Evolutionary conservation across 768 basidiomycete genomes (phyloP).

Genomic region (Nidula microcarpa): DNA sequence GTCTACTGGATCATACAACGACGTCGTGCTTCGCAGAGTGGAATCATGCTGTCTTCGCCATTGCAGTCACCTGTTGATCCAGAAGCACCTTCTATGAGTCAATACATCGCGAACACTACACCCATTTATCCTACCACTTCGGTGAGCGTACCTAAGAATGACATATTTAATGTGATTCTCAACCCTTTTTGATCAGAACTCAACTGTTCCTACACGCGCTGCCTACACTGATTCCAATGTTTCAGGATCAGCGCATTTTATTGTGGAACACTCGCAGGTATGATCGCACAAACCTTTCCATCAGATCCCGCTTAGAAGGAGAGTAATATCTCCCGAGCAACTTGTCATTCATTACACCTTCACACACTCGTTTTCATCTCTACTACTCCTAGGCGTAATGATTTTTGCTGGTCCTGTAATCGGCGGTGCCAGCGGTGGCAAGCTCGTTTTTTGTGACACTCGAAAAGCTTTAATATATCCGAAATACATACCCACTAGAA

Average conservation of each 20-base stretch:
- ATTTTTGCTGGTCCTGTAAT: too few relatives aligned
- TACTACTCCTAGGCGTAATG: too few relatives aligned
- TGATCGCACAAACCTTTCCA: not conserved
- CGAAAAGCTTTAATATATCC: too few relatives aligned
- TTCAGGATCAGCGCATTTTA: not conserved
- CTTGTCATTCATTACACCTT: too few relatives aligned
- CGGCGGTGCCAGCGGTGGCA: too few relatives aligned
- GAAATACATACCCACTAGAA: too few relatives aligned
- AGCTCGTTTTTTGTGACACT: too few relatives aligned
- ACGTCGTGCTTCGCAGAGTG: slow-evolving; percentile 11
- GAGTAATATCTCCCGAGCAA: too few relatives aligned
- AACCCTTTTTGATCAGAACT: not conserved
- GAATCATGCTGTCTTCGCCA: slow-evolving; percentile 4
- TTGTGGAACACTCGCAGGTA: not conserved
- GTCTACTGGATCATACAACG: slow-evolving; percentile 18
- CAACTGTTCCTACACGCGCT: not conserved
- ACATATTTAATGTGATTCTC: not conserved
- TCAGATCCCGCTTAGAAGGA: too few relatives aligned
- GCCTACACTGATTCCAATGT: not conserved
- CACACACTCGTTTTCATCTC: too few relatives aligned
- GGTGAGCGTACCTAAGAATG: not conserved
- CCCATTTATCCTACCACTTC: not conserved
- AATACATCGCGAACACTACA: slow-evolving; percentile 13
- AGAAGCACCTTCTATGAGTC: slow-evolving; percentile 7
- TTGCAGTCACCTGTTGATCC: not conserved